Base-by-base conservation (phyloP, 352 stramenopile genomes). In the Pythium phragmitis region DNA sequence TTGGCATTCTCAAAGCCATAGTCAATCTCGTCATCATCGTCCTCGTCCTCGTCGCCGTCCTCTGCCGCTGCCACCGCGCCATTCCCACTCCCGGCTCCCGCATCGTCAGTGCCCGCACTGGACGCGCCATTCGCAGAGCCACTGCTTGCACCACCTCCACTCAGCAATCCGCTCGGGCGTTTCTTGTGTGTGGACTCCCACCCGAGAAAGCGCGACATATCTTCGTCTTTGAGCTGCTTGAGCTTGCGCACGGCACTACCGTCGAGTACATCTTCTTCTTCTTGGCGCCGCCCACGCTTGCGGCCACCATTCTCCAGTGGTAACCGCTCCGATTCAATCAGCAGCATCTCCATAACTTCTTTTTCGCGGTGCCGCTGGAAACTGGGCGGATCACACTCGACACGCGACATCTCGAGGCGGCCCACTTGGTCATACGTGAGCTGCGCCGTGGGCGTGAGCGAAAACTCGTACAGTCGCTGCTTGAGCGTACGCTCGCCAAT, bases 401-500 rank as follows among this genome's bases (percentile, higher is more conserved):
- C 81, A 23, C 85, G 82, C 19, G 87, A 87, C 77, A 96, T 91
- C 56, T 96, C 89, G 9, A 96, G 69, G 26, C 89, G 88, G 19
- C 96, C 88, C 57, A 99, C 98, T 75, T 99, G 90, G 57, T 98
- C 89, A 63, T 99, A 89, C 7, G 95, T 99, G 39, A 99, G 76
- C 59, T 89, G 88, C 9, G 96, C 97, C 48, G 89, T 97, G 0
- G 95, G 96, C 21, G 97, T 99, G 13, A 91, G 73, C 60, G 98
- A 96, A 72, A 99, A 99, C 75, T 99, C 97, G 57, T 91, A 94
- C 46, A 99, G 81, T 3, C 97, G 92, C 66, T 94, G 97, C 56
- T 92, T 96, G 0, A 99, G 85, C 39, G 97, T 99, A 41, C 96
- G 81, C 53, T 98, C 96, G 68, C 96, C 98, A 43, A 99, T 98